phyloP scores from a whole-genome alignment of 192 early-diverging fungal genomes.

The Geranomyces michiganensis region DNA sequence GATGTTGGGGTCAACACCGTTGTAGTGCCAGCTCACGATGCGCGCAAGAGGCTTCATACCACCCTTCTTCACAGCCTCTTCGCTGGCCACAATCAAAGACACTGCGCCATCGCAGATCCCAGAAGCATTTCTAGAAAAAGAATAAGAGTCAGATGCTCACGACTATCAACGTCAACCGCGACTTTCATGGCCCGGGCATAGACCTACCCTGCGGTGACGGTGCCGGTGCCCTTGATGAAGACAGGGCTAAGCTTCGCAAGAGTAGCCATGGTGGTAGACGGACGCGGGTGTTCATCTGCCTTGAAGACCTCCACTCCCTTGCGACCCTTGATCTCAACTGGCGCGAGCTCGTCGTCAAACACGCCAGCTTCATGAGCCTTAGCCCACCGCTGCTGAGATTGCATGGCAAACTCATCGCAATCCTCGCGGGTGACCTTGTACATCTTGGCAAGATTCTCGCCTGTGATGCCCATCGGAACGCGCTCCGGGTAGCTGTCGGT shows the following conservation, averaged over 20 bases:
- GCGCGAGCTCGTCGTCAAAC: constrained; percentile 82
- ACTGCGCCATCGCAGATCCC: constrained; percentile 95
- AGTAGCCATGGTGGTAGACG: constrained; percentile 77
- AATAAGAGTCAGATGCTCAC: background rate
- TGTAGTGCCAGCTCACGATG: constrained; percentile 80
- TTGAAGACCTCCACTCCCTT: constrained; percentile 73
- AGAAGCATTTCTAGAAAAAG: constrained; percentile 72
- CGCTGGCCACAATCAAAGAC: constrained; percentile 82
- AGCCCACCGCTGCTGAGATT: constrained; percentile 88
- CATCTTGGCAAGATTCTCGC: constrained; percentile 86
- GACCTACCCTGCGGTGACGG: constrained; percentile 81
- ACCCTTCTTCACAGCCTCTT: constrained; percentile 79
- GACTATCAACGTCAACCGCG: no score
- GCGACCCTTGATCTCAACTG: constrained; percentile 79
- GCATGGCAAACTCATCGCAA: constrained; percentile 82
- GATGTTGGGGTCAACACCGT: constrained; percentile 89
- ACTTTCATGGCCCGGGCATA: background rate
- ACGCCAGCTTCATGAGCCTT: constrained; percentile 72
- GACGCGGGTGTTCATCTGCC: constrained; percentile 89
- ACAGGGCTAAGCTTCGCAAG: constrained; percentile 81
- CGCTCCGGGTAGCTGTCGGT: constrained; percentile 82
- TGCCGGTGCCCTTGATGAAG: constrained; percentile 84
- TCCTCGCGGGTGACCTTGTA: constrained; percentile 81
- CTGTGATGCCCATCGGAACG: constrained; percentile 92
- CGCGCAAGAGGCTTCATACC: constrained; percentile 82